A percentile compares a stretch with the other conserved stretches of the same genome.
phyloP scores from a whole-genome alignment of 192 early-diverging fungal species.

The Obelidium mucronatum region DNA sequence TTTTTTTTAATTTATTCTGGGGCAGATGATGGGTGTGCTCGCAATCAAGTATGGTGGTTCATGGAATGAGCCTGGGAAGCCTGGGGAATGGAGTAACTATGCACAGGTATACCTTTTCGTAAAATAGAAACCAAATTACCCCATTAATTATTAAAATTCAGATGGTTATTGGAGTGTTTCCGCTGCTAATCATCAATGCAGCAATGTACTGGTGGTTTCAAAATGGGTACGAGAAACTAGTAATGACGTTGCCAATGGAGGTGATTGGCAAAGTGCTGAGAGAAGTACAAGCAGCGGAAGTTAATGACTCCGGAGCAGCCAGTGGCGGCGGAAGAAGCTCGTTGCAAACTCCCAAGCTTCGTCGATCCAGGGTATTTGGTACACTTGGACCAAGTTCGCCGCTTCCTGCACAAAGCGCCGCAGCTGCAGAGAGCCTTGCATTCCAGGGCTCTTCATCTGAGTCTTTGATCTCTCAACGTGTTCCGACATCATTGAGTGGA shows the following conservation, averaged over 20 bases:
- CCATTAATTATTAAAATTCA: too few relatives aligned
- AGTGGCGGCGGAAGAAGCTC: too few relatives aligned
- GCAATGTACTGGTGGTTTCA: constrained; percentile 52
- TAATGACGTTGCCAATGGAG: constrained; percentile 53
- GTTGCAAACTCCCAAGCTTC: not conserved
- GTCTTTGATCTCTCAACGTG: not conserved
- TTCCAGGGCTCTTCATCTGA: too few relatives aligned
- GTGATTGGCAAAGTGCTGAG: constrained; percentile 51
- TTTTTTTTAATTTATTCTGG: not conserved
- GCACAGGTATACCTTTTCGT: too few relatives aligned
- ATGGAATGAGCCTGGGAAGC: constrained; percentile 24
- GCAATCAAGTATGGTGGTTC: constrained; percentile 47
- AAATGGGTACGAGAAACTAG: constrained; percentile 57
- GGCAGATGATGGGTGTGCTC: constrained; percentile 57
- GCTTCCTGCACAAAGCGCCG: not conserved
- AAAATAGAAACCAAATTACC: too few relatives aligned
- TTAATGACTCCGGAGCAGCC: not conserved
- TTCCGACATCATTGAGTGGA: not conserved
- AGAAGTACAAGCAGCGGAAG: constrained; percentile 18
- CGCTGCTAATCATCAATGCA: constrained; percentile 50
- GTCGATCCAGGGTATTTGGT: constrained; percentile 16
- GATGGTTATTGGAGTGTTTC: constrained; percentile 56
- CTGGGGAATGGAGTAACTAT: constrained; percentile 30
- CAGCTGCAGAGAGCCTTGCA: constrained; percentile 12
- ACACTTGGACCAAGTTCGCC: constrained; percentile 1